Percentiles rank a stretch among this genome's conserved stretches.
phyloP scores from a whole-genome alignment of 345 rosid genomes.

The Leavenworthia alabamica region DNA sequence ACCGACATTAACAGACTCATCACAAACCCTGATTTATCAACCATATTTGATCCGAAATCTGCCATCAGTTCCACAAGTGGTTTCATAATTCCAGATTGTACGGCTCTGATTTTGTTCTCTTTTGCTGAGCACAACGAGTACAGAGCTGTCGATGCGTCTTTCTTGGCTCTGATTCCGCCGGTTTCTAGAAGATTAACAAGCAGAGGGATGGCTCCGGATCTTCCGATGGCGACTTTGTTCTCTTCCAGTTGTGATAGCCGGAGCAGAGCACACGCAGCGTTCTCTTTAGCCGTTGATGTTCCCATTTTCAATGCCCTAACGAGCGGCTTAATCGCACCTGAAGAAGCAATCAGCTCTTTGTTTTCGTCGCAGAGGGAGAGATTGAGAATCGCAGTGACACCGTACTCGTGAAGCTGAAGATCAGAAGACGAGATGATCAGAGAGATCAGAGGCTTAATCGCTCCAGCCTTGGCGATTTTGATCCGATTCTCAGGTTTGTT shows the following conservation, averaged over 20 bases:
- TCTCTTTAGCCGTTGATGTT: slow-evolving; percentile 70
- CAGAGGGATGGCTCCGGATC: slow-evolving; percentile 83
- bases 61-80: slow-evolving; percentile 91
- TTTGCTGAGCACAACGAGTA: slow-evolving; percentile 69
- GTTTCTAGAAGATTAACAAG: slow-evolving; percentile 57
- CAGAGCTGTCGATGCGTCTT: slow-evolving; percentile 88
- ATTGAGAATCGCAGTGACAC: slow-evolving; percentile 86
- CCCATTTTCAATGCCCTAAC: slow-evolving; percentile 67
- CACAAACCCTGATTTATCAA: slow-evolving; percentile 86
- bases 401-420: slow-evolving; percentile 77
- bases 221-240: slow-evolving; percentile 73
- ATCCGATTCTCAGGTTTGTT: slow-evolving; percentile 80
- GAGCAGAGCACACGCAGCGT: slow-evolving; percentile 89
- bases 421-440: slow-evolving; percentile 61
- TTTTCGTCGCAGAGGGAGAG: slow-evolving; percentile 94
- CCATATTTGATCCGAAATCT: slow-evolving; percentile 91
- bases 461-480: slow-evolving; percentile 78
- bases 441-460: slow-evolving; percentile 67
- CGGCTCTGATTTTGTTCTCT: slow-evolving; percentile 82
- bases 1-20: slow-evolving; percentile 46
- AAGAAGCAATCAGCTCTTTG: slow-evolving; percentile 57
- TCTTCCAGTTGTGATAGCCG: slow-evolving; percentile 83
- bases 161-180: slow-evolving; percentile 74
- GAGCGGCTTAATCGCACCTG: slow-evolving; percentile 86
- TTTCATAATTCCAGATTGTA: slow-evolving; percentile 72